Percentiles rank a stretch among this genome's conserved stretches.
Evolutionary conservation across 495 filamentous ascomycete genomes (phyloP).

Genomic region (Glonium stellatum): DNA sequence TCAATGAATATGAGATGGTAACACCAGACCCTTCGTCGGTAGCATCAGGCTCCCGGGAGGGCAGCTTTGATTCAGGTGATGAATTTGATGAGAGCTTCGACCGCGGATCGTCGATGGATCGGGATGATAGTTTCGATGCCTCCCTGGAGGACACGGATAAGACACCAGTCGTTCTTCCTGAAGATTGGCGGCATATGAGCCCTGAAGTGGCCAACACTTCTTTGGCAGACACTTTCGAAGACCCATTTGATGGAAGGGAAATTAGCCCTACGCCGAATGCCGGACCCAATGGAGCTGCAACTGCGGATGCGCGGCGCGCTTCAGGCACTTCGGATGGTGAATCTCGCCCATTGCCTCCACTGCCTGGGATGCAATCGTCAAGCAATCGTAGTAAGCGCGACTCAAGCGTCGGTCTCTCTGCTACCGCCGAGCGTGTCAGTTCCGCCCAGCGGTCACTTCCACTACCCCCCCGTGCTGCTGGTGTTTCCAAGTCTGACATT

Average conservation of each 20-base stretch:
- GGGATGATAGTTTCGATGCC: slow-evolving; percentile 88
- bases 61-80: slow-evolving; percentile 80
- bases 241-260: slow-evolving; percentile 60
- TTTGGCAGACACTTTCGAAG: slow-evolving; percentile 51
- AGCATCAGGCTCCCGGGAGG: slow-evolving; percentile 78
- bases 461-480: slow-evolving; percentile 55
- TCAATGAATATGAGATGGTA: slow-evolving; percentile 96
- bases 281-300: slow-evolving; percentile 15
- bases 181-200: slow-evolving; percentile 85
- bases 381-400: slow-evolving; percentile 22
- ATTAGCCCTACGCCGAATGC: slow-evolving; percentile 56
- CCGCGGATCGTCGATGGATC: slow-evolving; percentile 56
- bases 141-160: slow-evolving; percentile 93
- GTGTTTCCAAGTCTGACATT: slow-evolving; percentile 62
- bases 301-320: slow-evolving; percentile 53
- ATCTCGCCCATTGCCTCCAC: slow-evolving; percentile 34
- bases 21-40: slow-evolving; percentile 89
- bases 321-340: slow-evolving; percentile 32
- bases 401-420: slow-evolving; percentile 45
- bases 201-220: slow-evolving; percentile 49
- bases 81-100: slow-evolving; percentile 68
- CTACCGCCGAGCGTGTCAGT: slow-evolving; percentile 57
- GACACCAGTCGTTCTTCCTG: slow-evolving; percentile 91
- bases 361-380: slow-evolving; percentile 24
- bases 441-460: slow-evolving; percentile 57